Percentiles rank a stretch among this genome's conserved stretches.
These are phyloP conservation scores for Xylaria sp. DNA, from an alignment of 2,329 filamentous ascomycete species.

Conservation along the genomic window DNA sequence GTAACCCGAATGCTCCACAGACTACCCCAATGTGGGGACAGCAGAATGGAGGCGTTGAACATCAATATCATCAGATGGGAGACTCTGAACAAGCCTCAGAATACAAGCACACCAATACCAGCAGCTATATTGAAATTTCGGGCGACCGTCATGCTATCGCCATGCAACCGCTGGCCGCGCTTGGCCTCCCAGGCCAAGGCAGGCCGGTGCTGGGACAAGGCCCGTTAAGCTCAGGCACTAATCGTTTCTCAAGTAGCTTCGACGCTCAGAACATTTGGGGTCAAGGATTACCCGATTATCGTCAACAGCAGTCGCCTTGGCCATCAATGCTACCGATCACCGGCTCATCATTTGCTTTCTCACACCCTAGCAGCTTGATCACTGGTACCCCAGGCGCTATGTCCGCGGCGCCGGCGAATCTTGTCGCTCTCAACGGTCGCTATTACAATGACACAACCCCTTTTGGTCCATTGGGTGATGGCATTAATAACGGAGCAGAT, in stretches of 20 bases:
- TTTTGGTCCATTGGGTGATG: constrained; percentile 25
- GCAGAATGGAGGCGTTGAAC: constrained; percentile 7
- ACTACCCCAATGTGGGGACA: constrained; percentile 15
- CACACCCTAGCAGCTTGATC: constrained; percentile 47
- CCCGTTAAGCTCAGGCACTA: neutral
- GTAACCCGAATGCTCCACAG: constrained; percentile 5
- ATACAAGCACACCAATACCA: constrained; percentile 1
- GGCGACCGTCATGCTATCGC: constrained; percentile 12
- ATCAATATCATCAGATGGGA: neutral
- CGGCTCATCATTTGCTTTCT: constrained; percentile 37
- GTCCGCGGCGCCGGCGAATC: constrained; percentile 16
- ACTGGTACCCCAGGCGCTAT: constrained; percentile 39
- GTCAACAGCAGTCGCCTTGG: constrained; percentile 23
- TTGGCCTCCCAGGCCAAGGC: constrained; percentile 18
- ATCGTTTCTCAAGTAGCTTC: constrained; percentile 6
- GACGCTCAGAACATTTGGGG: constrained; percentile 12
- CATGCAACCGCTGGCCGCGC: constrained; percentile 15
- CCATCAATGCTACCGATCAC: constrained; percentile 13
- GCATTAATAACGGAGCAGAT: constrained; percentile 24
- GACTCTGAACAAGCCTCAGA: neutral
- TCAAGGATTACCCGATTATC: constrained; percentile 6
- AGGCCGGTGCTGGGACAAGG: constrained; percentile 8
- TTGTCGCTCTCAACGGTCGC: constrained; percentile 27
- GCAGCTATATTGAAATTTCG: constrained; percentile 20
- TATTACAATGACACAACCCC: constrained; percentile 27